Evolutionary conservation across 2,329 filamentous ascomycete genomes (phyloP).

Genomic region (Massarina eburnea): DNA sequence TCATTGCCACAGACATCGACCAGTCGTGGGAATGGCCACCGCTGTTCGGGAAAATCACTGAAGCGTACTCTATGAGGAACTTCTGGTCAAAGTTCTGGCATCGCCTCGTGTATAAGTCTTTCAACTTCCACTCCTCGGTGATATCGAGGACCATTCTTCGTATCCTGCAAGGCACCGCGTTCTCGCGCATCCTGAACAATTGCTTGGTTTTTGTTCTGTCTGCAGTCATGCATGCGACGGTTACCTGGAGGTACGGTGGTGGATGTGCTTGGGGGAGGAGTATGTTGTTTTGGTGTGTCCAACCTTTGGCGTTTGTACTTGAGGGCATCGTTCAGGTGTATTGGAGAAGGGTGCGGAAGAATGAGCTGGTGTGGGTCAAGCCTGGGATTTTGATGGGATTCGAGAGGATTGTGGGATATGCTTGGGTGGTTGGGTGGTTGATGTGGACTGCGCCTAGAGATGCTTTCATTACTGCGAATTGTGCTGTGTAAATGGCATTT

Average conservation of each 20-base stretch:
- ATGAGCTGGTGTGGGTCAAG: background rate
- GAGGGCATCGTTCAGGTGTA: slow-evolving; percentile 5
- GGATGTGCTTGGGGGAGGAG: slow-evolving; percentile 7
- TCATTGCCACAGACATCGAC: slow-evolving; percentile 4
- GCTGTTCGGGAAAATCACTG: slow-evolving; percentile 5
- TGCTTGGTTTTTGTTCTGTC: slow-evolving; percentile 6
- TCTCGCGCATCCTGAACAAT: slow-evolving; percentile 4
- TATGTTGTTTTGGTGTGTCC: slow-evolving; percentile 8
- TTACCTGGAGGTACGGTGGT: slow-evolving; percentile 2
- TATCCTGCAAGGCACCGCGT: slow-evolving; percentile 3
- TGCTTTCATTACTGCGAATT: slow-evolving; percentile 1
- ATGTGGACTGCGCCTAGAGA: slow-evolving; percentile 6
- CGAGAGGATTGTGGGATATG: slow-evolving; percentile 4
- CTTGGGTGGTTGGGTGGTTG: slow-evolving; percentile 8
- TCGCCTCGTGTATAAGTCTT: slow-evolving; percentile 7
- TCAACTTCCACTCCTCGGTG: slow-evolving; percentile 4
- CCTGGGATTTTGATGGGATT: background rate
- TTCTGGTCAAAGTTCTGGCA: slow-evolving; percentile 11
- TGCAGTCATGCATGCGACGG: slow-evolving; percentile 8
- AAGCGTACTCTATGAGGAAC: slow-evolving; percentile 6
- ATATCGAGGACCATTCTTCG: slow-evolving; percentile 1
- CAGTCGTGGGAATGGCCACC: slow-evolving; percentile 10
- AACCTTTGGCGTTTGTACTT: slow-evolving; percentile 8
- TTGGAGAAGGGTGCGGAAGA: slow-evolving; percentile 1
- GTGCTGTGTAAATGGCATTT: background rate